phyloP scores from a whole-genome alignment of 169 alveolate species.

The Plasmodium vinckei region DNA sequence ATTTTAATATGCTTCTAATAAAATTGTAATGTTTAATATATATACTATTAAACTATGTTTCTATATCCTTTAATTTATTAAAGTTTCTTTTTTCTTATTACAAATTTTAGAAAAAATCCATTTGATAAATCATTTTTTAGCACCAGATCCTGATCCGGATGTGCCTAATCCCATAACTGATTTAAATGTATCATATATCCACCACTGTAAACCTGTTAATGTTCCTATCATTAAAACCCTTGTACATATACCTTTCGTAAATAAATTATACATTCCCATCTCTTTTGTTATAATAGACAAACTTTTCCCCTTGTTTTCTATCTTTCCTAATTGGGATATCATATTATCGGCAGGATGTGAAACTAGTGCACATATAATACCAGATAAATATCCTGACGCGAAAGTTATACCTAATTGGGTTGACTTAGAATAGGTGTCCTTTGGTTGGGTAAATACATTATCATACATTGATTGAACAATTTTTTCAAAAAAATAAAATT shows the following conservation, averaged over 20 bases:
- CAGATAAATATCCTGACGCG: constrained; percentile 96
- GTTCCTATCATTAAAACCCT: constrained; percentile 99
- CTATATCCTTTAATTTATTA: too few species aligned
- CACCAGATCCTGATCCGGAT: constrained; percentile 80
- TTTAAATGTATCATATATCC: constrained; percentile 98
- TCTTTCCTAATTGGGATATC: constrained; percentile 94
- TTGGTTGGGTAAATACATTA: constrained; percentile 91
- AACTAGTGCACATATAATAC: constrained; percentile 96
- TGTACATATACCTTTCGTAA: constrained; percentile 93
- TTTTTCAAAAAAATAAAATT: constrained; percentile 97
- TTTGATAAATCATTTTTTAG: constrained; percentile 27
- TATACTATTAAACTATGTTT: too few species aligned
- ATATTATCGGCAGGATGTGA: constrained; percentile 98
- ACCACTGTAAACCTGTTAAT: constrained; percentile 98
- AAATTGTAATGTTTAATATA: too few species aligned
- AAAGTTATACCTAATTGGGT: constrained; percentile 95
- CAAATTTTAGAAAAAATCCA: too few species aligned
- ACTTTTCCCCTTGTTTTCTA: constrained; percentile 88
- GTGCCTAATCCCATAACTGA: constrained; percentile 87
- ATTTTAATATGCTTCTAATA: too few species aligned
- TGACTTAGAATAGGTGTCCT: constrained; percentile 90
- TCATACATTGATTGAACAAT: constrained; percentile 92
- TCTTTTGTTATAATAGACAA: constrained; percentile 79
- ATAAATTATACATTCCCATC: constrained; percentile 84
- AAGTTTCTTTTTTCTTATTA: too few species aligned